Base-by-base conservation (phyloP, 352 stramenopile genomes). In the Phytophthora cactorum region DNA sequence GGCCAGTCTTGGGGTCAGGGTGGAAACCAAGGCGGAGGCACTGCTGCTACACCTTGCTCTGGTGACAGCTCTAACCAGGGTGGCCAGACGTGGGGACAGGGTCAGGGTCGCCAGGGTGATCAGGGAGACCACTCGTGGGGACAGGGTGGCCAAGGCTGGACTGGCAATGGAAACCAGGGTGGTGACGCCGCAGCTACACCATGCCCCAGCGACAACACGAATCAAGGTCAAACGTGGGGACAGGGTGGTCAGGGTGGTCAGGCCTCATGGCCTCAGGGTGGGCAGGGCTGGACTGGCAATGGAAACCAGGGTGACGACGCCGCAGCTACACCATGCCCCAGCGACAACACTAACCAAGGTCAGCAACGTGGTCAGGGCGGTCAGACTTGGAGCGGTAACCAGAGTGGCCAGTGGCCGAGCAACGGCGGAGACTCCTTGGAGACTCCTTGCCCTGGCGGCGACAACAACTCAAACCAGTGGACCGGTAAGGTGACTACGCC, bases 401-500 rank as follows among this genome's bases (percentile, higher is more conserved):
- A 45, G 12, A 10, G 12, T 22, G 38, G 38, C 38, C 38, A 47
- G 41, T 27, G 17, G 41, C 36, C 36, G 3, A 43, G 12, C 36
- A 5, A 17, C 12, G 41, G n/a, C n/a, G 41, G 41, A 47, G n/a
- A 25, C n/a, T 47, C 50, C 17, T 9, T 17, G 1, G 62, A 54
- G 47, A 70, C 63, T 41, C 63, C 63, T 11, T 70, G 63, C 43
- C 54, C 59, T 22, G 39, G 32, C 12, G 32, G 54, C 5, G 46
- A 57, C 12, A 44, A 59, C 22, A 45, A 51, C 31, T 55, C 51
- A 1, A 69, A 59, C 46, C 66, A 69, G 27, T 68, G 52, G 59
- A 60, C 52, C 38, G 59, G 59, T 14, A 58, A 53, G 15, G 58
- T 67, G 44, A 70, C 55, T 25, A 56, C 60, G 10, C 56, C 60